phyloP scores from a whole-genome alignment of 2,329 filamentous ascomycete genomes.

The Beauveria sp. region DNA sequence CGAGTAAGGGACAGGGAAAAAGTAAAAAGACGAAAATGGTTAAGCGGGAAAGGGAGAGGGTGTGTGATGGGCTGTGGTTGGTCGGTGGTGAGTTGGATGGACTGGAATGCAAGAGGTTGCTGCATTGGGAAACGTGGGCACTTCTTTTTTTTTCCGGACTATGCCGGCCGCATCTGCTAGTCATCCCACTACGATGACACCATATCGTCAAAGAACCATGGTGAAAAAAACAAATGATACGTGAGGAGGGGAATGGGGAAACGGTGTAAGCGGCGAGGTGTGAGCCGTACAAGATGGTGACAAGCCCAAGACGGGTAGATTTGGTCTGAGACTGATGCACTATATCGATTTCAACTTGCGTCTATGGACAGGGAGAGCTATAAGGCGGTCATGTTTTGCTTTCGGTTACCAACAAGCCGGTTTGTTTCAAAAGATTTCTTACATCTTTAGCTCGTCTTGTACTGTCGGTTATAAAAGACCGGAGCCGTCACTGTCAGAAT shows the following conservation, averaged over 20 bases:
- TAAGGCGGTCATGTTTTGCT: too few relatives aligned
- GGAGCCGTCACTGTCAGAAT: too few relatives aligned
- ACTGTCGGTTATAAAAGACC: too few relatives aligned
- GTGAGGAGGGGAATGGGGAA: neutral
- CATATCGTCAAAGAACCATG: neutral
- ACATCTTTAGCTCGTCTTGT: too few relatives aligned
- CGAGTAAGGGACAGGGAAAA: neutral
- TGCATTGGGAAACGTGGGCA: conserved; percentile 1
- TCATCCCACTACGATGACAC: neutral
- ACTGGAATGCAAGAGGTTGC: conserved; percentile 7
- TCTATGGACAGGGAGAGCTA: too few relatives aligned
- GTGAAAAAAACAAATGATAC: too few relatives aligned
- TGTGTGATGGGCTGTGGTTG: neutral
- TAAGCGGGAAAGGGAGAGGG: neutral
- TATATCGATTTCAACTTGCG: too few relatives aligned
- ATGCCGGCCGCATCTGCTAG: neutral
- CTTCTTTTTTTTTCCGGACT: neutral
- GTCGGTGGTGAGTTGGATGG: neutral
- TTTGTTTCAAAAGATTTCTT: too few relatives aligned
- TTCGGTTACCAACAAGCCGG: too few relatives aligned
- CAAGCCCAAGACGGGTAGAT: too few relatives aligned
- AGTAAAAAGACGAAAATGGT: neutral
- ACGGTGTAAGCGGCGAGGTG: neutral
- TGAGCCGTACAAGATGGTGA: too few relatives aligned
- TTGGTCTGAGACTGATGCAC: too few relatives aligned